These are phyloP conservation scores for Clitocybe nebularis DNA, from an alignment of 1,284 basidiomycete species.

Conservation along the genomic window DNA sequence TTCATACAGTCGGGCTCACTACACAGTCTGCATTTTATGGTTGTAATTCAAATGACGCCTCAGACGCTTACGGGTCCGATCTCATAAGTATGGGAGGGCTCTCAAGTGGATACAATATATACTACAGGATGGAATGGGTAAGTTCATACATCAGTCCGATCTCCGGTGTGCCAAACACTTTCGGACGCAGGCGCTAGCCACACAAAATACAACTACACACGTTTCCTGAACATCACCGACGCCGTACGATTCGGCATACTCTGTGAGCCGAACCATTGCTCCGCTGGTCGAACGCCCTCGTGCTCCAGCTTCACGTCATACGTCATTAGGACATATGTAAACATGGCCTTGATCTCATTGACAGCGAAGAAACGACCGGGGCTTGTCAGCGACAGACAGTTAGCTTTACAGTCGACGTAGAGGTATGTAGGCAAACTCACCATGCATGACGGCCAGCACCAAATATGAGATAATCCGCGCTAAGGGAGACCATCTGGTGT, in stretches of 20 bases:
- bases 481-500: constrained; percentile 32
- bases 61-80: too few relatives aligned
- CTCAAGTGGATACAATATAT: too few relatives aligned
- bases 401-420: not conserved
- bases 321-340: constrained; percentile 38
- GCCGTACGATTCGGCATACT: constrained; percentile 19
- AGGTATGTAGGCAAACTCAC: constrained; percentile 11
- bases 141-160: too few relatives aligned
- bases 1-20: too few relatives aligned
- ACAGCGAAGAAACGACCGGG: constrained; percentile 46
- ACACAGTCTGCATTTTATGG: too few relatives aligned
- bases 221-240: not conserved
- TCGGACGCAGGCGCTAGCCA: constrained; percentile 24
- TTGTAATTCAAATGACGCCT: too few relatives aligned
- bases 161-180: too few relatives aligned
- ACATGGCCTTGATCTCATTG: constrained; percentile 40
- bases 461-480: constrained; percentile 35
- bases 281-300: constrained; percentile 18
- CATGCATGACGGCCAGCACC: constrained; percentile 34
- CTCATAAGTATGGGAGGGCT: too few relatives aligned
- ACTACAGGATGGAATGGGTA: too few relatives aligned
- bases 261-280: constrained; percentile 3
- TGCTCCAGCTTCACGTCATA: constrained; percentile 41
- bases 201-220: constrained; percentile 23
- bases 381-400: constrained; percentile 19